Evolutionary conservation across 164 flowering plant species (phyloP).

Genomic region (Umbellularia californica): DNA sequence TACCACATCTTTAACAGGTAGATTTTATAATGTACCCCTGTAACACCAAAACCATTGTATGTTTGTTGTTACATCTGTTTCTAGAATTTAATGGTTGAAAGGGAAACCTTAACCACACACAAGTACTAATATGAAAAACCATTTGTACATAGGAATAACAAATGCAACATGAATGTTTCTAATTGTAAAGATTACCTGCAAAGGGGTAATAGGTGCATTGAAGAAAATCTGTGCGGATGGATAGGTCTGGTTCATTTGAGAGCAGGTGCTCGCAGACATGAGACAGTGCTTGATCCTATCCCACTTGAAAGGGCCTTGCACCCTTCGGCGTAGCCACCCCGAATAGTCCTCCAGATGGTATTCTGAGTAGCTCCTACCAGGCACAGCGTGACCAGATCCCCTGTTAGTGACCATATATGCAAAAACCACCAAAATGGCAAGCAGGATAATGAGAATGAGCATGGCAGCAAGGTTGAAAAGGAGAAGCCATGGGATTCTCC

Average conservation of each 20-base stretch:
- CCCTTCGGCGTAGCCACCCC: conserved; percentile 62
- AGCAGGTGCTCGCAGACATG: conserved; percentile 54
- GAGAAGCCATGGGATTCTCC: conserved; percentile 69
- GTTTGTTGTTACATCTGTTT: too few species aligned
- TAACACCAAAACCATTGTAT: too few species aligned
- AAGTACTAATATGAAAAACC: too few species aligned
- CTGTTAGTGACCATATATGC: conserved; percentile 62
- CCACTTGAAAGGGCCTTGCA: conserved; percentile 70
- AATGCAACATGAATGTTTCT: too few species aligned
- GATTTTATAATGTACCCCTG: too few species aligned
- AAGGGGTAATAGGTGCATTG: conserved; percentile 61
- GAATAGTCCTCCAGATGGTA: conserved; percentile 73
- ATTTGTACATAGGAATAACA: too few species aligned
- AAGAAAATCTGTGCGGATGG: conserved; percentile 79
- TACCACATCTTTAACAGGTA: too few species aligned
- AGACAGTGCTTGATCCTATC: conserved; percentile 64
- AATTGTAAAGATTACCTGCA: conserved; percentile 49
- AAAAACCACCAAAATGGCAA: conserved; percentile 54
- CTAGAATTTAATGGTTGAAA: too few species aligned
- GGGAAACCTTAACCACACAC: too few species aligned
- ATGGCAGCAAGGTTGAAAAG: conserved; percentile 63
- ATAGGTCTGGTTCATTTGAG: conserved; percentile 68
- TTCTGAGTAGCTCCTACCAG: conserved; percentile 72
- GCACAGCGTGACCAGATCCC: conserved; percentile 70
- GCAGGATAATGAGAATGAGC: conserved; percentile 60